Conservation (phyloP, 2,329 filamentous ascomycete species). For the Xylariales sp. region DNA sequence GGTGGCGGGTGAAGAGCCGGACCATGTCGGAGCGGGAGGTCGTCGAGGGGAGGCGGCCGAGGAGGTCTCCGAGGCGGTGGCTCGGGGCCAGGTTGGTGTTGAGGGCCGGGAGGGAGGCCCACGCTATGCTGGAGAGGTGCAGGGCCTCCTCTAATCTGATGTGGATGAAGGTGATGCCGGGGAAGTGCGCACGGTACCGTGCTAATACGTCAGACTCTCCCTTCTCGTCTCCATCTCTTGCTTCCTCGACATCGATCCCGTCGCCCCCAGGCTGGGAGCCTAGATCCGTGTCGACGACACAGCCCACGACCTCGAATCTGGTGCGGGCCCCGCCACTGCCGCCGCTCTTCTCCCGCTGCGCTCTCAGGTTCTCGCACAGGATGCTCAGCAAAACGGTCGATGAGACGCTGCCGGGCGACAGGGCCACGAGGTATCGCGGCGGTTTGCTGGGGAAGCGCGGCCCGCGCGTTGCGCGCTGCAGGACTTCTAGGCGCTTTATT, state of each 20-base stretch:
- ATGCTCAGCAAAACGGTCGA: slow-evolving; percentile 75
- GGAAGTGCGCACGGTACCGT: slow-evolving; percentile 54
- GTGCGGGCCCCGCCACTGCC: slow-evolving; percentile 20
- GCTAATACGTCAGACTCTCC: slow-evolving; percentile 16
- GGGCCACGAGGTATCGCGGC: slow-evolving; percentile 62
- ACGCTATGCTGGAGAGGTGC: slow-evolving; percentile 45
- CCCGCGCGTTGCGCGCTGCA: slow-evolving; percentile 43
- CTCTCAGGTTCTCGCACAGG: slow-evolving; percentile 63
- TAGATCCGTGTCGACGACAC: slow-evolving; percentile 48
- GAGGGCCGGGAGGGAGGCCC: slow-evolving; percentile 39
- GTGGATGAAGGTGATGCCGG: slow-evolving; percentile 58
- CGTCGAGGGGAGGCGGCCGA: slow-evolving; percentile 62
- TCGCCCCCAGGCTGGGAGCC: slow-evolving; percentile 10
- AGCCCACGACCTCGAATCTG: slow-evolving; percentile 59
- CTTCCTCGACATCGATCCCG: slow-evolving; percentile 12
- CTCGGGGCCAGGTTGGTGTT: slow-evolving; percentile 7
- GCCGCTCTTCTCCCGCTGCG: slow-evolving; percentile 49
- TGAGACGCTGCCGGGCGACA: slow-evolving; percentile 73
- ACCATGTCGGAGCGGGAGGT: slow-evolving; percentile 73
- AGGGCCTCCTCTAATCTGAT: slow-evolving; percentile 63
- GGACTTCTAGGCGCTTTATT: slow-evolving; percentile 61
- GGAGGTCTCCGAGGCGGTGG: slow-evolving; percentile 43
- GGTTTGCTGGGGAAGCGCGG: slow-evolving; percentile 30
- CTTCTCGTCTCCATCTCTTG: slow-evolving; percentile 24
- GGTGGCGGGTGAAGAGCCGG: slow-evolving; percentile 63